Base-by-base conservation (phyloP, 163 green algal genomes). In the Prototheca cutis region DNA sequence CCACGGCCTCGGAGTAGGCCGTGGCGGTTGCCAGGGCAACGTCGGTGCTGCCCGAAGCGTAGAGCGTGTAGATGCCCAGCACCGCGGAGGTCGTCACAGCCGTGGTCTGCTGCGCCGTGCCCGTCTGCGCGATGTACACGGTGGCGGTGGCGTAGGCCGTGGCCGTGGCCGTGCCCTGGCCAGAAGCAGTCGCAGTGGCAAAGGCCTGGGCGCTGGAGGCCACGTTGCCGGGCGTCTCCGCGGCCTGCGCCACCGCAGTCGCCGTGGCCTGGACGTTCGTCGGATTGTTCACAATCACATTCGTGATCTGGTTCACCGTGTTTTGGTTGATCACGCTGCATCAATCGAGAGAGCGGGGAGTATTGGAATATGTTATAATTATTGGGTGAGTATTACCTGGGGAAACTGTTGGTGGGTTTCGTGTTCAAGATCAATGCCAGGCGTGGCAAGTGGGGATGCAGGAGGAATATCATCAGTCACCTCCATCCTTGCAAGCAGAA, bases 31-130 rank as follows among this genome's bases (percentile, higher is more conserved):
- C 10, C 42, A 51, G 10, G 42, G 42, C 42, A 19, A 51, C 18
- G 18, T 51, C 13, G 13, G 10, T n/a, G 18, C 25, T 17, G 42
- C 42, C 42, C 18, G 18, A 28, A 21, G 42, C 42, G 42, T 51
- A 51, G 42, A 51, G 10, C 18, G 42, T 28, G 42, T 51, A 51
- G 42, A 51, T 51, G 42, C 42, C 42, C 42, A 51, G 42, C 42
- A 51, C 42, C 18, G 42, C 25, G 42, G 42, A 19, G 42, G 42
- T 25, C 18, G 42, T 21, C 13, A 51, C 17, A 21, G 42, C 23
- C 18, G 42, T 51, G 42, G 42, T 24, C 42, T 51, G 42, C 42
- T 51, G 13, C 6, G 42, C 42, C 18, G 10, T 51, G 10, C 42
- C 42, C 18, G 6, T 51, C 42, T 51, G 42, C 13, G 42, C 42